phyloP scores from a whole-genome alignment of 1,139 yeast species.

The Yamadazyma epiphylla region DNA sequence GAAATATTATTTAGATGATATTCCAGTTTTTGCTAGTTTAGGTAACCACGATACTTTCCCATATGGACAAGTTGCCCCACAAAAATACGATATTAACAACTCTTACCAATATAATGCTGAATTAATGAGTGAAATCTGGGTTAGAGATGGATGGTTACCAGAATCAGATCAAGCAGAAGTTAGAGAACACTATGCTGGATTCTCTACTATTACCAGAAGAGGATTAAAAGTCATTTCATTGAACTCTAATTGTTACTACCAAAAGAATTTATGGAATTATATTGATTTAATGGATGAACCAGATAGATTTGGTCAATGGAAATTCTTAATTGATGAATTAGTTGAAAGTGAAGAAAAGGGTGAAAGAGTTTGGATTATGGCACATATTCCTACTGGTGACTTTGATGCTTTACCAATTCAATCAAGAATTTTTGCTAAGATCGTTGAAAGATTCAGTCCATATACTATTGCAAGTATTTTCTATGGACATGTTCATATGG shows the following conservation, averaged over 20 bases:
- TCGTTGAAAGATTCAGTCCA: conserved; percentile 66
- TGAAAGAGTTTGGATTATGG: conserved; percentile 67
- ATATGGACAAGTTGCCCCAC: conserved; percentile 63
- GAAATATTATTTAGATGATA: conserved; percentile 49
- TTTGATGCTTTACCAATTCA: conserved; percentile 60
- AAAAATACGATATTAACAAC: conserved; percentile 31
- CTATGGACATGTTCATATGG: conserved; percentile 71
- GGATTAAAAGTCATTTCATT: conserved; percentile 63
- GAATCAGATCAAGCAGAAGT: conserved; percentile 17
- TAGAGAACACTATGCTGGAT: conserved; percentile 55
- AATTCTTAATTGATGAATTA: conserved; percentile 59
- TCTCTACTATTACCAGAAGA: conserved; percentile 49
- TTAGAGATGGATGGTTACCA: conserved; percentile 35
- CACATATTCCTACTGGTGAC: conserved; percentile 62
- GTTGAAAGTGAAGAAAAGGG: conserved; percentile 52
- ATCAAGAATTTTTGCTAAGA: conserved; percentile 51
- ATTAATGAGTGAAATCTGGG: conserved; percentile 58
- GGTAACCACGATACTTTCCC: conserved; percentile 79
- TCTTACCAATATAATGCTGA: conserved; percentile 59
- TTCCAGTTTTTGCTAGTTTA: conserved; percentile 61
- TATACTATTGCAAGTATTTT: conserved; percentile 65
- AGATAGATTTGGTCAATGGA: conserved; percentile 63
- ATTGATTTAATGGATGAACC: conserved; percentile 50
- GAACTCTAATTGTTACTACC: conserved; percentile 66
- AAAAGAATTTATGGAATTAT: conserved; percentile 60